Percentiles rank a stretch among this genome's conserved stretches.
These are phyloP conservation scores for Casuarina glauca DNA, from an alignment of 306 rosid species.

Conservation along the genomic window DNA sequence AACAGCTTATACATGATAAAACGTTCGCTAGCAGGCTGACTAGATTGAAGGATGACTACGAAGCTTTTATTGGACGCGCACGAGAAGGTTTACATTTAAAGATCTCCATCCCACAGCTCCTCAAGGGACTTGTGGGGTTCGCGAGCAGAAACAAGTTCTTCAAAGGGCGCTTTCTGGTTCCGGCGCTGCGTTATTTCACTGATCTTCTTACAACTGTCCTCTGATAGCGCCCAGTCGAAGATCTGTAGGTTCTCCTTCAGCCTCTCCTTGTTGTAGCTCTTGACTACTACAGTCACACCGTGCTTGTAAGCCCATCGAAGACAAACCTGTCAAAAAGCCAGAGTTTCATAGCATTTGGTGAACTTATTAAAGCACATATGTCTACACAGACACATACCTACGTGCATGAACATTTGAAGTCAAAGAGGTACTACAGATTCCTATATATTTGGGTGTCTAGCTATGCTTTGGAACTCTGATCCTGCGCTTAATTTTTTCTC, in stretches of 20 bases:
- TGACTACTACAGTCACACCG: not conserved
- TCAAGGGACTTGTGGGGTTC: not conserved
- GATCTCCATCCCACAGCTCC: not conserved
- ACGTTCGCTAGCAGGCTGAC: too few species aligned
- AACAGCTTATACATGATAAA: too few species aligned
- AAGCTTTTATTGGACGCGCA: too few species aligned
- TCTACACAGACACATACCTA: too few species aligned
- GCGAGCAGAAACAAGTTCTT: not conserved
- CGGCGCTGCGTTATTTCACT: conserved; percentile 1
- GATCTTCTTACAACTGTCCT: not conserved
- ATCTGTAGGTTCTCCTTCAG: not conserved
- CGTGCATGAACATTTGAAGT: not conserved
- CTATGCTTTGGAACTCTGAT: too few species aligned
- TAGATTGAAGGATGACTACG: too few species aligned
- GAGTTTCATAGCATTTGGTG: not conserved
- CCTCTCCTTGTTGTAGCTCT: conserved; percentile 15
- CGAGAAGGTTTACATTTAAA: too few species aligned
- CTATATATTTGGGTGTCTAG: too few species aligned
- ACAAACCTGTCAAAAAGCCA: not conserved
- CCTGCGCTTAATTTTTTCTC: too few species aligned
- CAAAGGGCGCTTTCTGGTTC: not conserved
- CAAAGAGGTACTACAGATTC: too few species aligned
- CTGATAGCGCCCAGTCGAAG: not conserved
- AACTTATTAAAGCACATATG: not conserved
- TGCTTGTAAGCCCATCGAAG: conserved; percentile 6